Conservation (phyloP, 495 filamentous ascomycete species). For the Tuber indicum region DNA sequence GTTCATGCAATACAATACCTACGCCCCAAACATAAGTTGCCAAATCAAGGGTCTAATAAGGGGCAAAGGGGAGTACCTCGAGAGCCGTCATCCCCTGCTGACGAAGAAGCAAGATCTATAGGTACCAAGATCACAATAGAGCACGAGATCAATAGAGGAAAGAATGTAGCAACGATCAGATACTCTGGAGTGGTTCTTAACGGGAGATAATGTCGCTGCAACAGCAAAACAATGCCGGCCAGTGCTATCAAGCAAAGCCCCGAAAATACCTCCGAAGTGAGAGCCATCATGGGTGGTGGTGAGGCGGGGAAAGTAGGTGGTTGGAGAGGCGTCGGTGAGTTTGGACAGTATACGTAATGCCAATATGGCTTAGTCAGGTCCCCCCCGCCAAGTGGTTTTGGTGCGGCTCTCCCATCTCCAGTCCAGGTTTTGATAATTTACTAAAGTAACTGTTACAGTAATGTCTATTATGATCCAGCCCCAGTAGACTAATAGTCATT, state of each 20-base stretch:
- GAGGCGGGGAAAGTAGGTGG: not conserved
- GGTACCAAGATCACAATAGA: constrained; percentile 92
- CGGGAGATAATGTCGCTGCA: constrained; percentile 81
- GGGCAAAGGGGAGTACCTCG: constrained; percentile 49
- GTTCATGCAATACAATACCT: constrained; percentile 59
- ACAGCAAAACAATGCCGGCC: constrained; percentile 66
- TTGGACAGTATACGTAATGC: not conserved
- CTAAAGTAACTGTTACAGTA: too few relatives aligned
- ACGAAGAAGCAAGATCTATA: constrained; percentile 87
- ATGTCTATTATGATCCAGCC: not conserved
- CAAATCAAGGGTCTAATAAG: not conserved
- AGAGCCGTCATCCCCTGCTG: constrained; percentile 60
- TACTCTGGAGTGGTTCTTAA: constrained; percentile 86
- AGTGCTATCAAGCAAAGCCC: constrained; percentile 56
- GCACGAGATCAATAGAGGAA: constrained; percentile 83
- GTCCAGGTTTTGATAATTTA: not conserved
- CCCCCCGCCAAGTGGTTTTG: not conserved
- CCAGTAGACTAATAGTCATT: not conserved
- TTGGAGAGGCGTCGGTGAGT: not conserved
- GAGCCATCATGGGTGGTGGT: constrained; percentile 22
- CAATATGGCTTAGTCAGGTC: not conserved
- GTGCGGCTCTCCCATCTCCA: not conserved
- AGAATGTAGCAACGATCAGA: constrained; percentile 84
- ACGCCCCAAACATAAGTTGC: constrained; percentile 20
- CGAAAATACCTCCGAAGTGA: constrained; percentile 38